These are phyloP conservation scores for Chlorophyllum brunneum DNA, from an alignment of 768 basidiomycete species.

Conservation along the genomic window DNA sequence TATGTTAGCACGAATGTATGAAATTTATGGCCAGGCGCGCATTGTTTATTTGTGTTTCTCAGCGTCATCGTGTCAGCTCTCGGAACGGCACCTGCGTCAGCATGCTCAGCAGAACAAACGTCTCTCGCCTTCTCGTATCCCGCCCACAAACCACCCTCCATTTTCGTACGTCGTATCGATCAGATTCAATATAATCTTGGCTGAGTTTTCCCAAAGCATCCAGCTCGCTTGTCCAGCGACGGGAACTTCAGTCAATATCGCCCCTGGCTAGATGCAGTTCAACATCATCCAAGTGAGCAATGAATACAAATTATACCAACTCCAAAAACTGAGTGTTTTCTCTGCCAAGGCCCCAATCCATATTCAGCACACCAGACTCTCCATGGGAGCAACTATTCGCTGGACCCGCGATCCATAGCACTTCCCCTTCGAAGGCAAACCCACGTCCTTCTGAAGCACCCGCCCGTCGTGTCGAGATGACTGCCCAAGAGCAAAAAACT, in stretches of 20 bases:
- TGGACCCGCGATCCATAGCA: not conserved
- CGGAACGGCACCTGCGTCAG: not conserved
- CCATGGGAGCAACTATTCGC: slow-evolving; percentile 18
- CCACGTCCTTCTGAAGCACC: not conserved
- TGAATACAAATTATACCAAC: not conserved
- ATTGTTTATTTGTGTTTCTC: slow-evolving; percentile 4
- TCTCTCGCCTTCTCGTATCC: not conserved
- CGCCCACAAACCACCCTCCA: not conserved
- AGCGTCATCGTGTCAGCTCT: not conserved
- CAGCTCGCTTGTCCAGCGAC: not conserved
- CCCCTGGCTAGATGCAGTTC: slow-evolving; percentile 5
- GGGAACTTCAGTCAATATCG: too few relatives aligned
- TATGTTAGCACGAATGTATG: too few relatives aligned
- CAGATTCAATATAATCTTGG: not conserved
- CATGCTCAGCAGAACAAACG: not conserved
- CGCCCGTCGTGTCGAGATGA: slow-evolving; percentile 15
- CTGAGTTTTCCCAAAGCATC: too few relatives aligned
- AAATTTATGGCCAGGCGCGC: too few relatives aligned
- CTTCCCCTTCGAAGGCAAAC: not conserved
- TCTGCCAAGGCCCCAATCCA: slow-evolving; percentile 4
- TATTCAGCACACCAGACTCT: slow-evolving; percentile 10
- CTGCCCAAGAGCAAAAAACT: slow-evolving; percentile 13
- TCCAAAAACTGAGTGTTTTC: not conserved
- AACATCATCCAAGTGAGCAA: slow-evolving; percentile 3
- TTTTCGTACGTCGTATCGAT: not conserved